phyloP scores from a whole-genome alignment of 2,329 filamentous ascomycete genomes.

The Lecanoromycetidae sp. region DNA sequence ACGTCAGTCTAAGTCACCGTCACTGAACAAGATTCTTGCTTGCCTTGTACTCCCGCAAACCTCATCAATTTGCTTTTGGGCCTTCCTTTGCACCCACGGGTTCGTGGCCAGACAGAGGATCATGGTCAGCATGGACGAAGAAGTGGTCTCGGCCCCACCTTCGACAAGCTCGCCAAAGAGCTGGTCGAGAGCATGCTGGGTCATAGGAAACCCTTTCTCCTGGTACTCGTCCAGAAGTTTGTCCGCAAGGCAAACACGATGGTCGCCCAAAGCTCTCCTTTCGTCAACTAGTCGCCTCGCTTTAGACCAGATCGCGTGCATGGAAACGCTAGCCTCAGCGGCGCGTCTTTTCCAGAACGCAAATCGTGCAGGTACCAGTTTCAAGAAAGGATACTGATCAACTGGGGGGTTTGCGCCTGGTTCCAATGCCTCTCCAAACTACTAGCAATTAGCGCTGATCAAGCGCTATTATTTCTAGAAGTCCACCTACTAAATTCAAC shows the following conservation, averaged over 20 bases:
- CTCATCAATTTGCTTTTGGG: constrained; percentile 24
- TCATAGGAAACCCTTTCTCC: background rate
- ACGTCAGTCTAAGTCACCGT: no score
- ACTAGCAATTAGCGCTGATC: constrained; percentile 33
- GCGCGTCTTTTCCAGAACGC: background rate
- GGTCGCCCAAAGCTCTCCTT: no score
- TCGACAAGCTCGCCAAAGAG: background rate
- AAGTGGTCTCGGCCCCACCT: constrained; percentile 8
- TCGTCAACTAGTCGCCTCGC: no score
- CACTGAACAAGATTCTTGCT: no score
- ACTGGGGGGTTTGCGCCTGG: constrained; percentile 38
- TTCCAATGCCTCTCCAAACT: constrained; percentile 36
- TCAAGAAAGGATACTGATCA: constrained; percentile 36
- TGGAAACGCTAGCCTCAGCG: no score
- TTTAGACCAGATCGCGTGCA: no score
- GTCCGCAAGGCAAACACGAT: no score
- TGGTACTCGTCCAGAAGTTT: background rate
- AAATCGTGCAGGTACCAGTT: constrained; percentile 15
- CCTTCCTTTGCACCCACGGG: constrained; percentile 5
- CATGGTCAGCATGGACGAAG: background rate
- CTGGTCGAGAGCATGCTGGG: no score
- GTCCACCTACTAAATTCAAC: no score
- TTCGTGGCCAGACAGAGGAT: background rate
- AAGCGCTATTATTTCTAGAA: no score
- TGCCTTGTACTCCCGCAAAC: constrained; percentile 27